Evolutionary conservation across 345 rosid species (phyloP), one percentile per base, ranked within the genome.

Genomic region (Hibiscus tridactylites): DNA sequence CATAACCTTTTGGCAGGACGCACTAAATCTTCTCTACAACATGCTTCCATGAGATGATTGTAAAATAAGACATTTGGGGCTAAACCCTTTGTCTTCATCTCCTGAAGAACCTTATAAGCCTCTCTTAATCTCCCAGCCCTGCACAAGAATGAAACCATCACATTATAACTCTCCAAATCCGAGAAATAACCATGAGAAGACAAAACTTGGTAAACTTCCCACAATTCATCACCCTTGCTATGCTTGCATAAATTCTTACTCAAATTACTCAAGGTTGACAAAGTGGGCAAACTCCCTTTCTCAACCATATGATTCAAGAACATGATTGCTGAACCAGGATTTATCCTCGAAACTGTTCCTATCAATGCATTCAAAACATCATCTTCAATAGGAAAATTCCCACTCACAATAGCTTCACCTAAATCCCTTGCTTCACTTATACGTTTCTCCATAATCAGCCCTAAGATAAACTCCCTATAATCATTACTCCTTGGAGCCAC

Each of bases 1-100:
- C 98, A 93, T 72, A 93, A 80, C 77, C 74, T 89, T 81, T 89
- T 94, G 15, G 98, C 98, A 16, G 98, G 97, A 73, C 95, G 96
- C 54, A 90, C 77, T 61, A 90, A 81, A 79, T 88, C 96, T 47
- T 87, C 90, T 76, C 81, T 81, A 72, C 97, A 91, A 71, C 96
- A 88, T 44, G 93, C 91, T 82, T 91, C 98, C 73, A 94, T 83
- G 54, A 94, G 85, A 60, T 79, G 70, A 67, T 91, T 91, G 67
- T 94, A 90, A 73, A 87, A 74, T 8, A 85, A 73, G 31, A 90
- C 86, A 71, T 87, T 85, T 66, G 91, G 87, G 15, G 5, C 28
- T 39, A 90, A 53, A 66, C 96, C 89, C 73, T 87, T 88, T 83
- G 85, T 91, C 85, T 88, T 90, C 97, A 88, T 91, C 78, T 88